Percentiles rank a stretch among this genome's conserved stretches.
Conservation (phyloP, 768 basidiomycete genomes). For the Pleurotus salmoneostramineus region DNA sequence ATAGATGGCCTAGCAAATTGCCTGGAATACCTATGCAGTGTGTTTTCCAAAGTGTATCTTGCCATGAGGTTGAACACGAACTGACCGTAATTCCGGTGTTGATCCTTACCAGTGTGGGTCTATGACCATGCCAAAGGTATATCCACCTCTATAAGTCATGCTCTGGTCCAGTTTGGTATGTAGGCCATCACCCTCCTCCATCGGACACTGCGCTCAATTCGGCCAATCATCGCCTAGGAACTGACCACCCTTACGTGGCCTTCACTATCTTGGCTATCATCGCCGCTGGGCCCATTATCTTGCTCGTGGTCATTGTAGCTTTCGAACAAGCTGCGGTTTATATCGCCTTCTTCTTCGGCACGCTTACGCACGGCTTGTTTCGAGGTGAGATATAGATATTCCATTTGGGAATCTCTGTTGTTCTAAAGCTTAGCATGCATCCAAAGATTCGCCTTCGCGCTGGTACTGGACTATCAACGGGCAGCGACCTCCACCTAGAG, state of each 20-base stretch:
- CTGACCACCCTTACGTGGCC: neutral
- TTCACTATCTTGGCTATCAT: neutral
- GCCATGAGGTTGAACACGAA: neutral
- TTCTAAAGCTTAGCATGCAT: neutral
- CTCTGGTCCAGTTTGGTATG: neutral
- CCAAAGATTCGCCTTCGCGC: neutral
- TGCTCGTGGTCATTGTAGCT: neutral
- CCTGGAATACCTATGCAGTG: neutral
- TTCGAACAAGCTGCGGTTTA: conserved; percentile 3
- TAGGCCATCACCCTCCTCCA: neutral
- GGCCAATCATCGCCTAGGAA: neutral
- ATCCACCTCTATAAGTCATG: neutral
- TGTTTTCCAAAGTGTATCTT: neutral
- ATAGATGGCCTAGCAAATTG: conserved; percentile 3
- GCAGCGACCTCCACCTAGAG: neutral
- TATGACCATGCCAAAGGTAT: neutral
- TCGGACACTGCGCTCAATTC: neutral
- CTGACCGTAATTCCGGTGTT: neutral
- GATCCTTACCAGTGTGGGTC: neutral
- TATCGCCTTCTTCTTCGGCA: neutral
- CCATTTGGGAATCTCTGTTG: neutral
- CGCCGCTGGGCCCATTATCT: neutral
- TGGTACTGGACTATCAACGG: conserved; percentile 5
- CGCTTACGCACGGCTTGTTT: neutral
- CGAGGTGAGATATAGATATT: neutral